Base-by-base conservation (phyloP, 352 stramenopile genomes). In the Phytopythium oedochilum region DNA sequence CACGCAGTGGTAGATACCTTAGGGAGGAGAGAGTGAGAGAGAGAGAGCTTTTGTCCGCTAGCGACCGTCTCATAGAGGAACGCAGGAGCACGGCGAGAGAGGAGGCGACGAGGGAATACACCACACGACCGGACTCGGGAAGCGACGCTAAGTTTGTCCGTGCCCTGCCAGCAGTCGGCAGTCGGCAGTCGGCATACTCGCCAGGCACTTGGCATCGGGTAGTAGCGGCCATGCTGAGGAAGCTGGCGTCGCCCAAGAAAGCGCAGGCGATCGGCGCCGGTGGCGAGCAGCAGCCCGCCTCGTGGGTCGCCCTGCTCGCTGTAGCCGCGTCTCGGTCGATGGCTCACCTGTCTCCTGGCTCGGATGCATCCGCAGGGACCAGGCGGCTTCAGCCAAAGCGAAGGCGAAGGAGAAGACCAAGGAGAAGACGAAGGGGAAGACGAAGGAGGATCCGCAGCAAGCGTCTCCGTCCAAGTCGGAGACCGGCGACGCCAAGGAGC, bases 171-270 rank as follows among this genome's bases (percentile, higher is more conserved):
- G 28, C 5, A 26, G 22, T 47, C 26, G n/a, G n/a, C n/a, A n/a
- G 28, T 10, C 11, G 2, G 11, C 12, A 23, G 5, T 28, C 4
- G 22, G 25, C n/a, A n/a, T n/a, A n/a, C n/a, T n/a, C n/a, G n/a
- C n/a, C n/a, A n/a, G n/a, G n/a, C n/a, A n/a, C n/a, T n/a, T n/a
- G n/a, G n/a, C n/a, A n/a, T n/a, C n/a, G n/a, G n/a, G n/a, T n/a
- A n/a, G n/a, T n/a, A n/a, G n/a, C 8, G 6, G 45, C 9, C 8
- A 78, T 83, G 73, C 59, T 83, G 11, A 73, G 68, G 68, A 83
- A 83, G 50, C 59, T 80, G 17, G 68, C 70, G 49, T 83, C 70
- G n/a, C 73, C 73, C 12, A 61, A 55, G 47, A 50, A 55, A 34
- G 34, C 44, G 39, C 46, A 29, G 31, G 26, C 18, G 6, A 11